These are phyloP conservation scores for Euphrasia confusa DNA, from an alignment of 257 asterid genomes.

Conservation along the genomic window DNA sequence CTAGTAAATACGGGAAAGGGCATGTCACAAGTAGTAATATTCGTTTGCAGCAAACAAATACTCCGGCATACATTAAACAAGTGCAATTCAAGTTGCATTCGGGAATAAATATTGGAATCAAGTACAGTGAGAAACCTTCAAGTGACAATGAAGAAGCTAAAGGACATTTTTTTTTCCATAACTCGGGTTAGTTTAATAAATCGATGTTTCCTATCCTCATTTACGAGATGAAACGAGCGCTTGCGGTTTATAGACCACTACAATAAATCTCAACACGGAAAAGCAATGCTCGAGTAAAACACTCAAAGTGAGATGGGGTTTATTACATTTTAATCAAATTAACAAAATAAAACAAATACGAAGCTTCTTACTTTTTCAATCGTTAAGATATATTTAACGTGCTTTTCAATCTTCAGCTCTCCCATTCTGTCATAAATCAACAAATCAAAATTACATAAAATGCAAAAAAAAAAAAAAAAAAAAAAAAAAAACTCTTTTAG, in stretches of 20 bases:
- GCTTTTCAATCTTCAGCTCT: constrained; percentile 33
- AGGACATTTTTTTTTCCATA: neutral
- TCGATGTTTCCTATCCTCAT: neutral
- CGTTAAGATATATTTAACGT: constrained; percentile 29
- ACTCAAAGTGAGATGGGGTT: neutral
- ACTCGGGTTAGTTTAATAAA: neutral
- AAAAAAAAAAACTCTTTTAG: too few species aligned
- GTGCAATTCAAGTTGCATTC: neutral
- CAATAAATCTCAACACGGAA: neutral
- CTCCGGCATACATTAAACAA: neutral
- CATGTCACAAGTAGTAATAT: constrained; percentile 5
- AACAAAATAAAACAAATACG: neutral
- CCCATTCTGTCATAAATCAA: constrained; percentile 29
- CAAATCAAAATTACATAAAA: neutral
- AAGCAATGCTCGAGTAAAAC: neutral
- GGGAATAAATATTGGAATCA: neutral
- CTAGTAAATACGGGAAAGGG: neutral
- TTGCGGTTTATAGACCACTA: too few species aligned
- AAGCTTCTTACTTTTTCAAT: constrained; percentile 30
- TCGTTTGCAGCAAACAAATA: neutral
- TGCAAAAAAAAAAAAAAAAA: too few species aligned
- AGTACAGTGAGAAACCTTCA: neutral
- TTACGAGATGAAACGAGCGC: neutral
- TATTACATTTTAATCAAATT: neutral
- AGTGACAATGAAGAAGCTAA: neutral